phyloP scores from a whole-genome alignment of 2,329 filamentous ascomycete genomes.

The Pyrenophora graminea region DNA sequence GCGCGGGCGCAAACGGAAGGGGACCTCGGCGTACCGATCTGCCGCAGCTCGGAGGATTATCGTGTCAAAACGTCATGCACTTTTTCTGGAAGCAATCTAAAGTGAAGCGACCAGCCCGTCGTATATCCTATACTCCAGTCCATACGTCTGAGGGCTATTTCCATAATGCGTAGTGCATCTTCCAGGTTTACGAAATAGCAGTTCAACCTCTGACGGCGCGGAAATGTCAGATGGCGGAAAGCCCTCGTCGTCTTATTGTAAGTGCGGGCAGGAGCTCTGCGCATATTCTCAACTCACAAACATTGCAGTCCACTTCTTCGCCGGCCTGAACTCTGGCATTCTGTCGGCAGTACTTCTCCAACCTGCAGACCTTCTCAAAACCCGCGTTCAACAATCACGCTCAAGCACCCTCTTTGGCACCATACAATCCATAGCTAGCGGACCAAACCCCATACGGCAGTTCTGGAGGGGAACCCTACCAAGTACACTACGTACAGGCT shows the following conservation, averaged over 20 bases:
- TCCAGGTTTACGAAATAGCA: constrained; percentile 22
- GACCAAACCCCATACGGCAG: constrained; percentile 67
- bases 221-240: constrained; percentile 59
- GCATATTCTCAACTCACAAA: not conserved
- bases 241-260: constrained; percentile 57
- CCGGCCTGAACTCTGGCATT: constrained; percentile 84
- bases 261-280: constrained; percentile 14
- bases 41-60: constrained; percentile 13
- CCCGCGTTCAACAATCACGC: constrained; percentile 86
- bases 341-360: constrained; percentile 89
- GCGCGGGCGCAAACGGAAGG: no score
- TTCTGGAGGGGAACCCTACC: constrained; percentile 94
- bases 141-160: constrained; percentile 3
- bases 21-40: constrained; percentile 16
- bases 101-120: not conserved
- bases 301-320: constrained; percentile 72
- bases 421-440: constrained; percentile 70
- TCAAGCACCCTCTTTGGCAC: constrained; percentile 69
- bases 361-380: constrained; percentile 95
- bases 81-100: constrained; percentile 10
- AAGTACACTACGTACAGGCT: constrained; percentile 88
- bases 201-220: constrained; percentile 33
- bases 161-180: constrained; percentile 16
- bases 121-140: not conserved
- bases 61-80: constrained; percentile 22